Evolutionary conservation across 352 stramenopile genomes (phyloP).

Genomic region (Phytophthora citricola): DNA sequence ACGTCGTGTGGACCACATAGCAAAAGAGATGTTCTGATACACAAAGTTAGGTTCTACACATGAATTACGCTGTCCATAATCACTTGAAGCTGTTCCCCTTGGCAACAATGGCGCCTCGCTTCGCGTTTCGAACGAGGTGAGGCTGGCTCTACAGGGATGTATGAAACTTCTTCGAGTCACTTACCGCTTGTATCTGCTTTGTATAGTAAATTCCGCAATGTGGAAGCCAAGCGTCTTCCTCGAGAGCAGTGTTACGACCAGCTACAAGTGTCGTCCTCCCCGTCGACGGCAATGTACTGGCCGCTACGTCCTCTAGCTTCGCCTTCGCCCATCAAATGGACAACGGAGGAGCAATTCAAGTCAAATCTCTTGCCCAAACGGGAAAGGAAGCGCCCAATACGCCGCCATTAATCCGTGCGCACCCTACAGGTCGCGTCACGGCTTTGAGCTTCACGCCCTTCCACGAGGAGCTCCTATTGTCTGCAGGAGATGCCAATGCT

Average conservation of each 20-base stretch:
- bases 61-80: conserved; percentile 7
- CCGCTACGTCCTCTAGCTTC: conserved; percentile 49
- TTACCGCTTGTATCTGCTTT: conserved; percentile 1
- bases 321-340: conserved; percentile 77
- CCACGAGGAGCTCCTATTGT: conserved; percentile 56
- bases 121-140: conserved; percentile 58
- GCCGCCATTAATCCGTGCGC: conserved; percentile 64
- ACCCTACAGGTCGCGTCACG: conserved; percentile 64
- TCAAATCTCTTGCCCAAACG: conserved; percentile 57
- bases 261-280: conserved; percentile 57
- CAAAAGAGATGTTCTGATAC: not conserved
- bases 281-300: conserved; percentile 58
- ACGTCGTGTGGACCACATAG: not conserved
- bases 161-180: no score
- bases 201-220: conserved; percentile 81
- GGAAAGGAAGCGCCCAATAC: conserved; percentile 38
- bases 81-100: conserved; percentile 23
- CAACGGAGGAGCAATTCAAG: conserved; percentile 62
- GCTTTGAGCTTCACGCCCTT: conserved; percentile 71
- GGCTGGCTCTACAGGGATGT: not conserved
- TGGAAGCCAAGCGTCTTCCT: conserved; percentile 62
- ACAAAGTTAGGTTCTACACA: not conserved
- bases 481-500: conserved; percentile 58
- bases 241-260: conserved; percentile 71
- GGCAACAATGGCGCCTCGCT: conserved; percentile 49